Evolutionary conservation across 2,329 filamentous ascomycete species (phyloP).

Genomic region (Dothideomycetes sp.): DNA sequence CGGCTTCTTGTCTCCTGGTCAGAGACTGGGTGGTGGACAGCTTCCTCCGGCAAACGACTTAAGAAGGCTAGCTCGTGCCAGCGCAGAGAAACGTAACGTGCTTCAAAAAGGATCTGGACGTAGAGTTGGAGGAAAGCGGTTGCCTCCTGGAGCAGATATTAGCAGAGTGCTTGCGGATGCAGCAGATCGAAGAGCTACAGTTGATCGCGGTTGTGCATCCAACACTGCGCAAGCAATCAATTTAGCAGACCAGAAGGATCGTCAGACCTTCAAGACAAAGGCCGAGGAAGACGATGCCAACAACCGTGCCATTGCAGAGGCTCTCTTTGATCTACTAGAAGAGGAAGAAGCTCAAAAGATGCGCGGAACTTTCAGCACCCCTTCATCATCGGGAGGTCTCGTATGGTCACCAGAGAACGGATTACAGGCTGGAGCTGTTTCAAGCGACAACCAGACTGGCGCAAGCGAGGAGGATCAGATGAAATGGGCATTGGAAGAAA

Average conservation of each 20-base stretch:
- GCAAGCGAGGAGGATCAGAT: conserved; percentile 29
- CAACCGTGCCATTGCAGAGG: conserved; percentile 75
- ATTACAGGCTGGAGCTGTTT: conserved; percentile 16
- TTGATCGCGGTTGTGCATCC: conserved; percentile 66
- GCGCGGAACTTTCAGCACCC: conserved; percentile 47
- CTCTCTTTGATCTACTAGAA: conserved; percentile 76
- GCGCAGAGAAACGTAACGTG: conserved; percentile 57
- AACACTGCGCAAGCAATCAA: conserved; percentile 57
- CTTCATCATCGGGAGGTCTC: conserved; percentile 42
- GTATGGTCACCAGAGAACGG: conserved; percentile 30
- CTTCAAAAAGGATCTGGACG: conserved; percentile 56
- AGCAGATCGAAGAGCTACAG: conserved; percentile 55
- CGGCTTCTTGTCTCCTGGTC: conserved; percentile 70
- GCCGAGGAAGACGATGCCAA: conserved; percentile 86
- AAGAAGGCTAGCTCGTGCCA: conserved; percentile 59
- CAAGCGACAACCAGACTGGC: conserved; percentile 7
- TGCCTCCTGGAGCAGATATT: conserved; percentile 55
- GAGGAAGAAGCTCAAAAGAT: conserved; percentile 54
- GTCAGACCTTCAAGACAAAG: conserved; percentile 69
- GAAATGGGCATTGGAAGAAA: conserved; percentile 29
- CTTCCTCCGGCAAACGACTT: conserved; percentile 64
- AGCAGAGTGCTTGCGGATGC: conserved; percentile 64
- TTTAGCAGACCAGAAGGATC: conserved; percentile 57
- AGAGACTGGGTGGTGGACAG: conserved; percentile 57
- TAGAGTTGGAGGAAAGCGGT: conserved; percentile 57